Conservation (phyloP, 768 basidiomycete genomes). For the Kwoniella dendrophila region DNA sequence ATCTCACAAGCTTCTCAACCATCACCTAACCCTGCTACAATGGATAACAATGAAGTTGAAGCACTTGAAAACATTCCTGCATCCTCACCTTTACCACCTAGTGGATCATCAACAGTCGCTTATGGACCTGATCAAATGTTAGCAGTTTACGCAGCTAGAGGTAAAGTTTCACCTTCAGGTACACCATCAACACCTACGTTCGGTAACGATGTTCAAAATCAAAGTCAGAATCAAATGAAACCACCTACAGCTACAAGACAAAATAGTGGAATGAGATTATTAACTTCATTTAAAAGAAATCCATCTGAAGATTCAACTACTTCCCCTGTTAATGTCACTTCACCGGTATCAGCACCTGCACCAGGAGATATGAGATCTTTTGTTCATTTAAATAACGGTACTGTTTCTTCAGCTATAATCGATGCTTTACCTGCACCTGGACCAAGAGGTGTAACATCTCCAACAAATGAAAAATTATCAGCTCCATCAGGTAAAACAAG, state of each 20-base stretch:
- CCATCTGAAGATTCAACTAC: slow-evolving; percentile 5
- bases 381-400: slow-evolving; percentile 44
- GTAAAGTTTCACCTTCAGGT: slow-evolving; percentile 24
- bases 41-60: slow-evolving; percentile 38
- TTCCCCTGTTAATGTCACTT: slow-evolving; percentile 10
- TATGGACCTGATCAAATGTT: slow-evolving; percentile 55
- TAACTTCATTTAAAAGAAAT: slow-evolving; percentile 24
- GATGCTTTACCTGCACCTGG: slow-evolving; percentile 38
- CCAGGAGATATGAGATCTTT: slow-evolving; percentile 38
- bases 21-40: slow-evolving; percentile 25
- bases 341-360: slow-evolving; percentile 28
- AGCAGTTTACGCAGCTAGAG: slow-evolving; percentile 54
- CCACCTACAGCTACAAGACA: slow-evolving; percentile 24
- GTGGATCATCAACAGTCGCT: slow-evolving; percentile 31
- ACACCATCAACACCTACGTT: slow-evolving; percentile 24
- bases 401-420: slow-evolving; percentile 30
- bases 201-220: slow-evolving; percentile 3
- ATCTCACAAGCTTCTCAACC: slow-evolving; percentile 48
- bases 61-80: slow-evolving; percentile 26
- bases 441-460: slow-evolving; percentile 21
- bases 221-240: slow-evolving; percentile 11
- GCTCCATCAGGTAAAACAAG: slow-evolving; percentile 8
- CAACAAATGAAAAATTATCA: slow-evolving; percentile 17
- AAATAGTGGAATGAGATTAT: slow-evolving; percentile 28
- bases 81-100: slow-evolving; percentile 11